phyloP scores from a whole-genome alignment of 208 protist species.

The Acanthamoeba castellanii region DNA sequence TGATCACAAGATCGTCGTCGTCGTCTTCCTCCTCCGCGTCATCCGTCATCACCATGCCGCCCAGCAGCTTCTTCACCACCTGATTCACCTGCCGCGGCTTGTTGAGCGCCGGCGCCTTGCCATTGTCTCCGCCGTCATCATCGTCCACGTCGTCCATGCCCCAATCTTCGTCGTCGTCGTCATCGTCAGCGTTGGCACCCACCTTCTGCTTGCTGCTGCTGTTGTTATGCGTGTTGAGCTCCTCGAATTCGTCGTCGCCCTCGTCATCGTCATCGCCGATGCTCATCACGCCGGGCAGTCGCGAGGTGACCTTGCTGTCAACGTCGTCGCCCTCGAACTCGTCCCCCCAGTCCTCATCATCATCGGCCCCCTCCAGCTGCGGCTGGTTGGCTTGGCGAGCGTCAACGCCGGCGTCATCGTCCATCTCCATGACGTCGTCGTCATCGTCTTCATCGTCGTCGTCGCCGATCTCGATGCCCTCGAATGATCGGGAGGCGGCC shows the following conservation, averaged over 20 bases:
- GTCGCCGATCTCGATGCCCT: conserved; percentile 48
- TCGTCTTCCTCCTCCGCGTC: not conserved
- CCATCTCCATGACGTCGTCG: not conserved
- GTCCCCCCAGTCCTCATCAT: not conserved
- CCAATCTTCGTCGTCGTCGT: not conserved
- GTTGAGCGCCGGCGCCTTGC: not conserved
- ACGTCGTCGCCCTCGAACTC: not conserved
- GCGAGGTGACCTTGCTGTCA: not conserved
- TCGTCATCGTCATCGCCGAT: not conserved
- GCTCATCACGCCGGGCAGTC: not conserved
- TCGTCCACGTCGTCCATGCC: not conserved
- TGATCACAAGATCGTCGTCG: not conserved
- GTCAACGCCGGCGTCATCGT: not conserved
- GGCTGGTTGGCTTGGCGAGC: not conserved
- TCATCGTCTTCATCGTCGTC: too few relatives aligned
- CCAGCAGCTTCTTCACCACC: not conserved
- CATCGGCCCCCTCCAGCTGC: not conserved
- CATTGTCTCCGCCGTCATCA: not conserved
- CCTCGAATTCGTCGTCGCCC: not conserved
- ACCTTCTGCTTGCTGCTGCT: not conserved
- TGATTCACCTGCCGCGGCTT: not conserved
- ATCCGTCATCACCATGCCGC: not conserved
- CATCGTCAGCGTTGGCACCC: not conserved
- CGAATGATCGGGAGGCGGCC: not conserved
- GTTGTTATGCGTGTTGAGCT: not conserved